Percentiles rank a stretch among this genome's conserved stretches.
These are phyloP conservation scores for Cystobasidium tubakii DNA, from an alignment of 768 basidiomycete species.

Conservation along the genomic window DNA sequence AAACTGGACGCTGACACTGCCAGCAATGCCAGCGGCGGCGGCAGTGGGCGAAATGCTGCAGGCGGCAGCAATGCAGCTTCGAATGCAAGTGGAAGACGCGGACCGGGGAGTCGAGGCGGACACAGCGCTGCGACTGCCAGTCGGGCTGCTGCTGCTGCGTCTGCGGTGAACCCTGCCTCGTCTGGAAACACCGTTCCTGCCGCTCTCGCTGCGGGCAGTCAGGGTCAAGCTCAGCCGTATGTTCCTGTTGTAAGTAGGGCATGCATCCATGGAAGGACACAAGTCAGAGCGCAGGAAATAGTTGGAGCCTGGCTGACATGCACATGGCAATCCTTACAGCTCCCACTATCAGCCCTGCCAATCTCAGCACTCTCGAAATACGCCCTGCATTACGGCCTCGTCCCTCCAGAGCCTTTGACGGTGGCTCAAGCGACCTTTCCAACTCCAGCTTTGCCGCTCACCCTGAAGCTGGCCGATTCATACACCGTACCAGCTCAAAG, in stretches of 20 bases:
- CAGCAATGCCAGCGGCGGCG: conserved; percentile 7
- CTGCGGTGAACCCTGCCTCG: background rate
- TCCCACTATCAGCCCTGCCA: conserved; percentile 19
- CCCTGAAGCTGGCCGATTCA: conserved; percentile 1
- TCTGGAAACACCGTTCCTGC: background rate
- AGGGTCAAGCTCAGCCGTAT: background rate
- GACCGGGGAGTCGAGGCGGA: background rate
- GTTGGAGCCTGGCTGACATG: background rate
- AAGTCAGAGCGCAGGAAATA: background rate
- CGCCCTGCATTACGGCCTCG: conserved; percentile 30
- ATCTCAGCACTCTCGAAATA: conserved; percentile 16
- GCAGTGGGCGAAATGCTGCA: background rate
- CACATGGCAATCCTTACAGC: background rate
- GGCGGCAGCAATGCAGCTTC: background rate
- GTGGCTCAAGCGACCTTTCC: conserved; percentile 32
- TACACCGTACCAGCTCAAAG: background rate
- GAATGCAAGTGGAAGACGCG: conserved; percentile 1
- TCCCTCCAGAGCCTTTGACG: conserved; percentile 32
- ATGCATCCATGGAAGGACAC: background rate
- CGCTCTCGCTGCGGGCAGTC: background rate
- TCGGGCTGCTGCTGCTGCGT: conserved; percentile 16
- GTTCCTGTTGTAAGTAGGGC: conserved; percentile 20
- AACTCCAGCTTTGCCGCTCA: conserved; percentile 17
- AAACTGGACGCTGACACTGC: conserved; percentile 6
- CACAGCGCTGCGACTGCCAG: background rate